phyloP scores from a whole-genome alignment of 805 yeast species.

The Sugiyamaella smithiae region DNA sequence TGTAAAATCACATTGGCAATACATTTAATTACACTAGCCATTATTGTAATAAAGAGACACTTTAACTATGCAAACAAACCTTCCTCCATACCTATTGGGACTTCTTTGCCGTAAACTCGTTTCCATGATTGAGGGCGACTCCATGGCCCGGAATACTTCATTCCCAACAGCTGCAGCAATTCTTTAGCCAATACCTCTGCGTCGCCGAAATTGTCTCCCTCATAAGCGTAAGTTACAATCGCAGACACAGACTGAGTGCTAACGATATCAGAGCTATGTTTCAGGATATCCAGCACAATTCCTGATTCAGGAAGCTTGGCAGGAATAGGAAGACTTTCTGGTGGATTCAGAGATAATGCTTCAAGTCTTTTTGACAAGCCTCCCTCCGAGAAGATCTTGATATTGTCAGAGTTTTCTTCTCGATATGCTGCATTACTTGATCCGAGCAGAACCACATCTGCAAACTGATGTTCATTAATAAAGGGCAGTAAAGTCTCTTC shows the following conservation, averaged over 20 bases:
- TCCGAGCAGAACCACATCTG: constrained; percentile 55
- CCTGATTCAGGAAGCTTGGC: constrained; percentile 35
- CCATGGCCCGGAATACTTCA: constrained; percentile 34
- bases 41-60: no score
- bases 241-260: constrained; percentile 20
- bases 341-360: constrained; percentile 3
- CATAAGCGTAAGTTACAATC: constrained; percentile 63
- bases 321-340: constrained; percentile 17
- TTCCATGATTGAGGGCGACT: constrained; percentile 73
- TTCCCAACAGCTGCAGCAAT: constrained; percentile 33
- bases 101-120: constrained; percentile 76
- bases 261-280: background rate
- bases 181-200: constrained; percentile 52
- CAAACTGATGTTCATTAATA: constrained; percentile 41
- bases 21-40: no score
- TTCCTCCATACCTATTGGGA: constrained; percentile 67
- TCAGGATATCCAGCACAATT: constrained; percentile 29
- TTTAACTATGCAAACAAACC: constrained; percentile 60
- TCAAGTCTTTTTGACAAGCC: constrained; percentile 16
- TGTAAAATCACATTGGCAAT: no score
- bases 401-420: background rate
- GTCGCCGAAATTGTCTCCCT: constrained; percentile 83
- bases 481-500: constrained; percentile 51
- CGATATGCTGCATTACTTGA: constrained; percentile 65
- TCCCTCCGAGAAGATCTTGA: constrained; percentile 17